These are phyloP conservation scores for Aspergillus ochraceus DNA, from an alignment of 2,329 filamentous ascomycete species.

Conservation along the genomic window DNA sequence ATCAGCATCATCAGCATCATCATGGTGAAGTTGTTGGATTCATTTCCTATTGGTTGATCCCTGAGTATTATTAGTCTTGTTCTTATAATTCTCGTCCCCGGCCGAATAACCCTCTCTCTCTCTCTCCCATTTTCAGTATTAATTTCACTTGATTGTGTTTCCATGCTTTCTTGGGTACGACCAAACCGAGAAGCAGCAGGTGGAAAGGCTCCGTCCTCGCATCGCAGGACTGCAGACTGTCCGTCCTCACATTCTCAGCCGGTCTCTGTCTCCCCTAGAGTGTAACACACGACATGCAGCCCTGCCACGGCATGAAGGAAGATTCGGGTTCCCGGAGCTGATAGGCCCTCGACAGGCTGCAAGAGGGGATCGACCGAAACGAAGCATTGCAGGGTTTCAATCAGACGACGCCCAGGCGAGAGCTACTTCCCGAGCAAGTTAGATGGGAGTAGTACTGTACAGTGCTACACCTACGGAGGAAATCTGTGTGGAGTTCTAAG, in stretches of 20 bases:
- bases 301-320: conserved; percentile 18
- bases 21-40: background rate
- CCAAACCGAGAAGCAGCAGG: background rate
- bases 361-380: conserved; percentile 16
- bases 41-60: background rate
- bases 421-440: too few relatives aligned
- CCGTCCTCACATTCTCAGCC: background rate
- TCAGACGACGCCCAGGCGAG: conserved; percentile 15
- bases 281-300: conserved; percentile 10
- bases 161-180: too few relatives aligned
- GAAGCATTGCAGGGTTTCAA: conserved; percentile 19
- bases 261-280: background rate
- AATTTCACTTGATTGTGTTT: too few relatives aligned
- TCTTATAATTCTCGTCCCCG: background rate
- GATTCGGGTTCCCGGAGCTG: conserved; percentile 10
- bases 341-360: conserved; percentile 16
- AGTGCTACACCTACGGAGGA: too few relatives aligned
- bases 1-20: background rate
- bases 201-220: background rate
- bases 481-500: background rate
- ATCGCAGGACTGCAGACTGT: background rate
- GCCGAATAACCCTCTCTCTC: background rate
- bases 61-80: too few relatives aligned
- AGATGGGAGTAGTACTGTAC: too few relatives aligned
- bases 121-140: background rate